phyloP scores from a whole-genome alignment of 768 basidiomycete genomes.

The Phlebiopsis flavidoalba region DNA sequence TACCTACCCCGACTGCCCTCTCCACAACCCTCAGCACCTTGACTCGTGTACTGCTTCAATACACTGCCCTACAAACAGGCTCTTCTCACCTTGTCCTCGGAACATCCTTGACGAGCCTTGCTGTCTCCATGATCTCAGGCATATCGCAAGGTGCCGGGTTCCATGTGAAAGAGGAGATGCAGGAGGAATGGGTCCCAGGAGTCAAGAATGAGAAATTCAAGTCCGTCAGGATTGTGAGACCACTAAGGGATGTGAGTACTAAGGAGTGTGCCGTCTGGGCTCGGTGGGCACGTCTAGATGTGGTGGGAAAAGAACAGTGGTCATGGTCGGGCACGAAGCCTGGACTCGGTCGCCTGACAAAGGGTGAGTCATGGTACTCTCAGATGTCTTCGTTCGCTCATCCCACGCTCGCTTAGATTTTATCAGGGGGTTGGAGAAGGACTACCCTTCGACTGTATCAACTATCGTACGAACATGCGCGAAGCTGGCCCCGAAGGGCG shows the following conservation, averaged over 20 bases:
- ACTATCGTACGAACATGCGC: slow-evolving; percentile 76
- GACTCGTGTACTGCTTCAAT: slow-evolving; percentile 62
- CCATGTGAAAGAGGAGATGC: slow-evolving; percentile 58
- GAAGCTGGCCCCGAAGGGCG: slow-evolving; percentile 67
- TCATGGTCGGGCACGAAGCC: slow-evolving; percentile 41
- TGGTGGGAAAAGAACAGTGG: slow-evolving; percentile 45
- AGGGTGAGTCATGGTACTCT: slow-evolving; percentile 38
- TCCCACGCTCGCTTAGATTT: slow-evolving; percentile 47
- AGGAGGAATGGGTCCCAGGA: slow-evolving; percentile 61
- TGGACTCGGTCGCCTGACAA: slow-evolving; percentile 62
- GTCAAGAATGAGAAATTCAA: slow-evolving; percentile 5
- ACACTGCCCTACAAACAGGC: slow-evolving; percentile 50
- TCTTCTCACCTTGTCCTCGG: slow-evolving; percentile 80
- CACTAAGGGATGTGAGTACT: slow-evolving; percentile 66
- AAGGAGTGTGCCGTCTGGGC: slow-evolving; percentile 78
- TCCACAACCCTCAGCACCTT: slow-evolving; percentile 53
- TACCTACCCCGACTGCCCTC: slow-evolving; percentile 74
- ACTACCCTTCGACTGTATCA: slow-evolving; percentile 85
- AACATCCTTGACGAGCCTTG: slow-evolving; percentile 73
- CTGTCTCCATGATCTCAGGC: slow-evolving; percentile 66
- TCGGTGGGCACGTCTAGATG: slow-evolving; percentile 60
- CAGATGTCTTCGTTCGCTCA: not conserved
- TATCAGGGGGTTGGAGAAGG: slow-evolving; percentile 71
- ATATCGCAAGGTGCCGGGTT: slow-evolving; percentile 78
- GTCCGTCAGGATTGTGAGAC: slow-evolving; percentile 52